Conservation (phyloP, 140 eudicot genomes). For the Anethum foeniculum region DNA sequence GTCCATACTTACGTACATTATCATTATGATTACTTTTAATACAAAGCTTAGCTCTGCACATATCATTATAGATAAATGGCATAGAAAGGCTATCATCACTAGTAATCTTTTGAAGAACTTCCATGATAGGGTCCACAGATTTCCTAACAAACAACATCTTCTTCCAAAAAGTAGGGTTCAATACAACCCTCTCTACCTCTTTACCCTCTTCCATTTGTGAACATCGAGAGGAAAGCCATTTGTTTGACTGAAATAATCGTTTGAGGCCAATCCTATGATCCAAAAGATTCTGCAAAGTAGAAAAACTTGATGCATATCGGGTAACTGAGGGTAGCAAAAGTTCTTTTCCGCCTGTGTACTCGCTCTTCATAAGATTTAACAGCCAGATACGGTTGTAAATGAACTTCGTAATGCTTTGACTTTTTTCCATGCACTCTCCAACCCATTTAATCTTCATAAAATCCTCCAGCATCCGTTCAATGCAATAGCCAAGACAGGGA, state of each 20-base stretch:
- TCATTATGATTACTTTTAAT: slow-evolving; percentile 77
- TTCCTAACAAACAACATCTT: slow-evolving; percentile 56
- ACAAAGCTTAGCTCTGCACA: slow-evolving; percentile 66
- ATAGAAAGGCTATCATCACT: slow-evolving; percentile 61
- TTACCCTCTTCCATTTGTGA: slow-evolving; percentile 78
- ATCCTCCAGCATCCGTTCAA: slow-evolving; percentile 74
- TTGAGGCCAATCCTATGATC: slow-evolving; percentile 62
- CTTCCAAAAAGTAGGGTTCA: slow-evolving; percentile 84
- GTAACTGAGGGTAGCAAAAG: slow-evolving; percentile 58
- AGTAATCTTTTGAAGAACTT: slow-evolving; percentile 66
- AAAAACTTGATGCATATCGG: slow-evolving; percentile 51
- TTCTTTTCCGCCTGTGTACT: slow-evolving; percentile 76
- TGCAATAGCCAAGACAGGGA: slow-evolving; percentile 82
- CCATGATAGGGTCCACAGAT: slow-evolving; percentile 74
- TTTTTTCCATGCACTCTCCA: slow-evolving; percentile 73
- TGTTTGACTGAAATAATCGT: slow-evolving; percentile 75
- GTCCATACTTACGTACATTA: slow-evolving; percentile 71
- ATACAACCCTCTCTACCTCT: slow-evolving; percentile 72
- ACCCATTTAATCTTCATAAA: slow-evolving; percentile 70
- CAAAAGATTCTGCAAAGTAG: slow-evolving; percentile 60
- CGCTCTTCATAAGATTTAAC: slow-evolving; percentile 56
- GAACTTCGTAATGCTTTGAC: slow-evolving; percentile 71
- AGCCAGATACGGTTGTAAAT: slow-evolving; percentile 70
- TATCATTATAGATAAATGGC: slow-evolving; percentile 81
- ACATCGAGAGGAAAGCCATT: slow-evolving; percentile 72